Evolutionary conservation across 441 rosid species (phyloP), one percentile per base, ranked within the genome.

Genomic region (Erodium texanum): DNA sequence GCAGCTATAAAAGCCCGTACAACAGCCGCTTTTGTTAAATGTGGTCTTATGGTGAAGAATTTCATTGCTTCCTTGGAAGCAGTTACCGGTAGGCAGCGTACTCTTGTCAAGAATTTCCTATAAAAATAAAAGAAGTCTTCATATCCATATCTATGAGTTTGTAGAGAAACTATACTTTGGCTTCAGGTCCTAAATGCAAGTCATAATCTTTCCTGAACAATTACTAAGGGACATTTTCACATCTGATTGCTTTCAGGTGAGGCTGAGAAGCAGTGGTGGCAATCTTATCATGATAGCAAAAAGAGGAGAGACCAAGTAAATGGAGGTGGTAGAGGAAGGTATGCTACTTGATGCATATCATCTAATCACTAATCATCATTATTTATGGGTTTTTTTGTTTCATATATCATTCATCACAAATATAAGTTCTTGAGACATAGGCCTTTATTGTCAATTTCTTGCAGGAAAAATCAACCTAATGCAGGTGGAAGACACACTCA

Each of bases 1-100:
- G 82, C 77, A 70, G 78, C 81, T 38, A 68, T 74, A 58, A 83
- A 78, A 75, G 83, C 85, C 66, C 79, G 81, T 59, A 65, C 85
- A 22, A 81, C 81, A 0, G 76, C 77, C 45, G 84, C 73, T 63
- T 77, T 82, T 79, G 75, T 76, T 70, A 70, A 69, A 62, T 85
- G 73, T 24, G 83, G 79, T 62, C 62, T 82, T 24, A 38, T 62
- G 9, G 74, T 75, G 67, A 86, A 79, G 70, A 77, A 80, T 71
- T 82, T 73, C 66, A 24, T 75, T 45, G 76, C 71, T 68, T 68
- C 76, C 18, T 75, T 81, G 24, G 82, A 79, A 76, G 81, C 84
- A 45, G 71, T 81, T 20, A 67, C 80, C 64, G 87, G 87, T 83
- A 78, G 20, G 75, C 50, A 65, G 34, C 62, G 16, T 10, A 19